Evolutionary conservation across 2,329 filamentous ascomycete species (phyloP).

Genomic region (Exophiala viscosa): DNA sequence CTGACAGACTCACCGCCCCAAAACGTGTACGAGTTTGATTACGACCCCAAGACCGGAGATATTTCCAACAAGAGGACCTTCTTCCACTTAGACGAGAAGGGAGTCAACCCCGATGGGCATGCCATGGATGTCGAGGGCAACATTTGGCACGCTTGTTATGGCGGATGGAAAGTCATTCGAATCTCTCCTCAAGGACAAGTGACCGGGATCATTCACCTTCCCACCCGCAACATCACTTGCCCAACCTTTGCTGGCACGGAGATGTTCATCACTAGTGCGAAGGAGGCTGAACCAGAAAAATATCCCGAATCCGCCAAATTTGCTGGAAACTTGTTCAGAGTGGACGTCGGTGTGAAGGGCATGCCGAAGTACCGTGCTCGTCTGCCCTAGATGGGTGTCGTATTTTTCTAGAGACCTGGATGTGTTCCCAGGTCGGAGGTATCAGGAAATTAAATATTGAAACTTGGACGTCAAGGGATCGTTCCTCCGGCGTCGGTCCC

Average conservation of each 20-base stretch:
- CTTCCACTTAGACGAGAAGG: constrained; percentile 63
- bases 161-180: constrained; percentile 69
- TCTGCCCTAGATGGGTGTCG: constrained; percentile 33
- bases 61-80: constrained; percentile 68
- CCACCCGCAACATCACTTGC: constrained; percentile 77
- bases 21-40: constrained; percentile 72
- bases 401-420: constrained; percentile 13
- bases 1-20: constrained; percentile 73
- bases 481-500: neutral
- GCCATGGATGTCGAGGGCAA: constrained; percentile 79
- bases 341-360: constrained; percentile 50
- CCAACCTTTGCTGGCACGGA: constrained; percentile 70
- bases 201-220: constrained; percentile 69
- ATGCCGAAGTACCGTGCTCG: constrained; percentile 62
- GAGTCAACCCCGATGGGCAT: constrained; percentile 73
- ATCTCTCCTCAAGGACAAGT: constrained; percentile 67
- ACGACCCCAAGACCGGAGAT: constrained; percentile 59
- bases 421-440: too few relatives aligned
- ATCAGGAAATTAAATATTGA: constrained; percentile 7
- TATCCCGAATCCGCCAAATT: constrained; percentile 60
- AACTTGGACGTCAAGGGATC: neutral
- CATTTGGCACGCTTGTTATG: constrained; percentile 85
- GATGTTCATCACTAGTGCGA: constrained; percentile 76
- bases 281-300: constrained; percentile 62
- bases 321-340: constrained; percentile 58